phyloP scores from a whole-genome alignment of 1,139 yeast species.

The Blastobotrys petasosporus region DNA sequence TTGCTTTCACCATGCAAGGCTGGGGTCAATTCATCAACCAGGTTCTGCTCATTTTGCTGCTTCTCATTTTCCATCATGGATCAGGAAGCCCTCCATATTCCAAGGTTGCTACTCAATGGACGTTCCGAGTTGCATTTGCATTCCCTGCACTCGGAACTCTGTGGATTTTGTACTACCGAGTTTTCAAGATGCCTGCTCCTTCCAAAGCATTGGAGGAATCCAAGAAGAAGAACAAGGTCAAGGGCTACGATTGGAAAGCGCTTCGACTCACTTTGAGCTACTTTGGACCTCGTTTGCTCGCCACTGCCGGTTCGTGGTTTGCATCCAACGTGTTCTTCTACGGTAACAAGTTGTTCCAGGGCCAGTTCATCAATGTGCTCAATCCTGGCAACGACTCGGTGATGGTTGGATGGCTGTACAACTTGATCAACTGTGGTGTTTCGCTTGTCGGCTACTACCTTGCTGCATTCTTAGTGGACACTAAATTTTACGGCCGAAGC shows the following conservation, averaged over 20 bases:
- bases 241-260: constrained; percentile 34
- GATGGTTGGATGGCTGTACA: constrained; percentile 71
- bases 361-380: constrained; percentile 57
- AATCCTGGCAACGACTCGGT: constrained; percentile 63
- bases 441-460: constrained; percentile 64
- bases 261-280: constrained; percentile 41
- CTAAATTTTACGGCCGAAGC: constrained; percentile 50
- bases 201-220: constrained; percentile 28
- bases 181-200: constrained; percentile 35
- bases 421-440: constrained; percentile 63
- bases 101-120: constrained; percentile 34
- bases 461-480: constrained; percentile 53
- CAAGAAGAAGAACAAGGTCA: constrained; percentile 32
- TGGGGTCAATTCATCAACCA: constrained; percentile 42
- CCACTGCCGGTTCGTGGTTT: constrained; percentile 98
- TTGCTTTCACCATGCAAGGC: constrained; percentile 40
- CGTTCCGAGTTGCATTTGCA: constrained; percentile 35
- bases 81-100: constrained; percentile 39
- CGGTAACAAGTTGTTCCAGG: constrained; percentile 74
- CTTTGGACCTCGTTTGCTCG: constrained; percentile 82
- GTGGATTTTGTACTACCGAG: constrained; percentile 37
- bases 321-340: constrained; percentile 92
- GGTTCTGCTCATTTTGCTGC: constrained; percentile 32
- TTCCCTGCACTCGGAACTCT: constrained; percentile 37
- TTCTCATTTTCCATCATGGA: constrained; percentile 43